A percentile compares a stretch with the other conserved stretches of the same genome.
phyloP scores from a whole-genome alignment of 1,284 basidiomycete species.

The Boletus smithii region DNA sequence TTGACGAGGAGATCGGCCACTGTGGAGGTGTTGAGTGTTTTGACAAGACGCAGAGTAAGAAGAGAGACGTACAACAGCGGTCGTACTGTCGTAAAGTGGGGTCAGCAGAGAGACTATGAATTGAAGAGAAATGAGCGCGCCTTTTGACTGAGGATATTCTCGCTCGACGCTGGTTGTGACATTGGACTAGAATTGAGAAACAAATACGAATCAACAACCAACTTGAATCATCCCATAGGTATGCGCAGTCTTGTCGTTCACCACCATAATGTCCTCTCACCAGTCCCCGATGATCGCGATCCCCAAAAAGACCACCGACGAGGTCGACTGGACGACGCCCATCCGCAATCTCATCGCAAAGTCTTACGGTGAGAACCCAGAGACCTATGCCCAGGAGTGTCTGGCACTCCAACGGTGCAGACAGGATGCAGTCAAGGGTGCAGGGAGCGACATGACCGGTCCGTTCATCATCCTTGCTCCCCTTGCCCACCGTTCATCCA shows the following conservation, averaged over 20 bases:
- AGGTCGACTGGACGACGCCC: slow-evolving; percentile 90
- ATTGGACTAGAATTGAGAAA: slow-evolving; percentile 33
- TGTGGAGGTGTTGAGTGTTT: slow-evolving; percentile 30
- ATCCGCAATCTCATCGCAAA: slow-evolving; percentile 85
- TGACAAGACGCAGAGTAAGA: slow-evolving; percentile 3
- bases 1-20: slow-evolving; percentile 80
- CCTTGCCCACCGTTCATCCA: slow-evolving; percentile 3
- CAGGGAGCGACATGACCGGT: slow-evolving; percentile 92
- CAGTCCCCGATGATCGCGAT: slow-evolving; percentile 82
- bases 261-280: slow-evolving; percentile 54
- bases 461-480: slow-evolving; percentile 23
- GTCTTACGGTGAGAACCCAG: slow-evolving; percentile 92
- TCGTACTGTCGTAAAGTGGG: slow-evolving; percentile 63
- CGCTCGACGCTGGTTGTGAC: slow-evolving; percentile 73
- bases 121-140: slow-evolving; percentile 41
- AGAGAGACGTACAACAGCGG: slow-evolving; percentile 75
- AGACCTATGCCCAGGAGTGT: slow-evolving; percentile 83
- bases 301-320: slow-evolving; percentile 75
- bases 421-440: slow-evolving; percentile 93
- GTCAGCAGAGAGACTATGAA: slow-evolving; percentile 10
- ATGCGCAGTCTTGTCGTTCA: slow-evolving; percentile 9
- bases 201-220: slow-evolving; percentile 29
- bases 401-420: slow-evolving; percentile 83
- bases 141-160: slow-evolving; percentile 85
- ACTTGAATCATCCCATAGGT: neutral